Evolutionary conservation across 805 yeast genomes (phyloP).

Genomic region (Schwanniomyces polymorphus): DNA sequence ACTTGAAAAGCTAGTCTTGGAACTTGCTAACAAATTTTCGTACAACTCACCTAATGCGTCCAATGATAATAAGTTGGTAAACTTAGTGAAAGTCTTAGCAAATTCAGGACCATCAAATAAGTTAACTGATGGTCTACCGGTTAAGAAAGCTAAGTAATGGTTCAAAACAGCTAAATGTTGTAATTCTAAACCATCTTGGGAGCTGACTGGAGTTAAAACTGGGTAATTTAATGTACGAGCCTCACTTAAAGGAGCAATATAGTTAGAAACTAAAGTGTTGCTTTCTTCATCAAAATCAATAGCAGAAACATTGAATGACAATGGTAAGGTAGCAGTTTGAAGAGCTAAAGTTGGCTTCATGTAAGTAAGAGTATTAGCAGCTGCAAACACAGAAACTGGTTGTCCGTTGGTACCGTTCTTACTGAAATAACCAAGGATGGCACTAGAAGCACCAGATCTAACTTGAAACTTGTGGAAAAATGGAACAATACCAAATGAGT

Average conservation of each 20-base stretch:
- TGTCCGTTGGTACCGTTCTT: slow-evolving; percentile 32
- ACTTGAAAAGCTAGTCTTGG: slow-evolving; percentile 23
- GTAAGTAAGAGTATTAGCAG: slow-evolving; percentile 65
- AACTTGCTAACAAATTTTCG: slow-evolving; percentile 30
- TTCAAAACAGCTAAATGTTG: slow-evolving; percentile 69
- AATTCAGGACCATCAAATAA: slow-evolving; percentile 80
- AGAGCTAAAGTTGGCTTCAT: slow-evolving; percentile 61
- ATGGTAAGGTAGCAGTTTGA: slow-evolving; percentile 45
- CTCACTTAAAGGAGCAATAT: slow-evolving; percentile 55
- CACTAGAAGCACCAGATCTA: slow-evolving; percentile 81
- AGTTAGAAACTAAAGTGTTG: slow-evolving; percentile 61
- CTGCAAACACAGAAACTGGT: slow-evolving; percentile 51
- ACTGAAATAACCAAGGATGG: slow-evolving; percentile 69
- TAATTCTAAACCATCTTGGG: slow-evolving; percentile 51
- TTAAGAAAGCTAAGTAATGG: slow-evolving; percentile 52
- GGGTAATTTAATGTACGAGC: slow-evolving; percentile 67
- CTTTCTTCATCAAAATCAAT: slow-evolving; percentile 61
- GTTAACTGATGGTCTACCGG: slow-evolving; percentile 61
- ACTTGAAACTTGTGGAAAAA: slow-evolving; percentile 62
- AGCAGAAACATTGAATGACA: slow-evolving; percentile 75
- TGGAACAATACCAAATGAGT: slow-evolving; percentile 61
- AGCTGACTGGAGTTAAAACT: slow-evolving; percentile 64
- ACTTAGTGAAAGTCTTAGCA: slow-evolving; percentile 49
- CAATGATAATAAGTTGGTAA: slow-evolving; percentile 44
- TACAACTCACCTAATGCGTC: slow-evolving; percentile 40